Evolutionary conservation across 805 yeast species (phyloP), one percentile per base, ranked within the genome.

Genomic region (Teunomyces stri): DNA sequence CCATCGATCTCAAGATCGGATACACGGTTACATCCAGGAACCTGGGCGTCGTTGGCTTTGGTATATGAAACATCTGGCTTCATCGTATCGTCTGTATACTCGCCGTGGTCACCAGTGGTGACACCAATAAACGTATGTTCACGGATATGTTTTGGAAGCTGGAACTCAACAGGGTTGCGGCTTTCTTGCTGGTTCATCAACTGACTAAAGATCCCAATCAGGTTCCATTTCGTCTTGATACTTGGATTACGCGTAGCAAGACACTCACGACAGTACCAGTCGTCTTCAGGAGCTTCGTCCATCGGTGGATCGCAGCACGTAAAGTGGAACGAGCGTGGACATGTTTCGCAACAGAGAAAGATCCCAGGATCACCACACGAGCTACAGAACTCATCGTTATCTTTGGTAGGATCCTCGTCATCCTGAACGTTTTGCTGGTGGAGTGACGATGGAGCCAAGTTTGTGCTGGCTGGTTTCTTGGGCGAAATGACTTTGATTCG

Each of bases 261-360:
- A 65, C 99, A 92, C 57, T 86, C 89, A 12, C 78, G 76, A 68
- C 99, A 92, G 54, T 76, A 82, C 99, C 99, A 92, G 51, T 82
- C 85, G 31, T 87, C 96, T 42, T 85, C 95, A 0, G 98, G 98
- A 43, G 78, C 75, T 36, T 85, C 89, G 55, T 85, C 89, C 29
- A 85, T 68, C 0, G 99, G 98, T 2, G 98, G 98, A 57, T 88
- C 86, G 50, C 92, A 79, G 64, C 99, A 92, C 4, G 87, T 75
- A 60, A 94, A 89, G 62, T 92, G 99, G 66, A 92, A 94, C 1
- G 96, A 87, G 57, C 77, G 78, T 0, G 97, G 97, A 65, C 99
- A 92, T 1, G 87, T 76, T 57, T 92, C 99, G 68, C 99, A 92
- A 66, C 98, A 94, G 20, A 92, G 72, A 57, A 92, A 90, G 22